phyloP scores from a whole-genome alignment of 345 rosid species.

The Citrus sp. region DNA sequence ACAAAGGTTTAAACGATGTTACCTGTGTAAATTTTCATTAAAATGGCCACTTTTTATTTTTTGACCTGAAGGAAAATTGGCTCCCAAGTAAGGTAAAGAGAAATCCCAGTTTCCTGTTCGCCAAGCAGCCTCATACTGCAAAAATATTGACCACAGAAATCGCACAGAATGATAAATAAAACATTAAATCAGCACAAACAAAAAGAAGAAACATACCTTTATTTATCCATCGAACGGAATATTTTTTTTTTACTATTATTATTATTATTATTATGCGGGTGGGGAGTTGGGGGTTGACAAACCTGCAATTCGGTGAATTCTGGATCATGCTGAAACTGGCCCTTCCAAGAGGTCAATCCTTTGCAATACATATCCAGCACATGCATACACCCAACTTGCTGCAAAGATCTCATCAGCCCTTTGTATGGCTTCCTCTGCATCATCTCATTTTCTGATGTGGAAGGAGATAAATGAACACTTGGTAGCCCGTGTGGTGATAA shows the following conservation, averaged over 20 bases:
- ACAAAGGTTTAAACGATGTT: slow-evolving; percentile 12
- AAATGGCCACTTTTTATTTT: slow-evolving; percentile 47
- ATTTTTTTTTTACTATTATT: too few relatives aligned
- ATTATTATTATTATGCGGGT: not conserved
- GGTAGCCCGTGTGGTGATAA: slow-evolving; percentile 29
- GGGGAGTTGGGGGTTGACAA: not conserved
- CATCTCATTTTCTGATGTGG: slow-evolving; percentile 41
- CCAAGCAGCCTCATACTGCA: slow-evolving; percentile 99
- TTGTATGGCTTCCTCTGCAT: slow-evolving; percentile 66
- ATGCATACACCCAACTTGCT: slow-evolving; percentile 90
- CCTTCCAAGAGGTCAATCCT: slow-evolving; percentile 72
- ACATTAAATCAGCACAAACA: not conserved
- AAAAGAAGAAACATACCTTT: not conserved
- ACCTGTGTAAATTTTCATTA: slow-evolving; percentile 87
- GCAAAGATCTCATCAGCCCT: slow-evolving; percentile 88
- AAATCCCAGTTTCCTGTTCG: slow-evolving; percentile 98
- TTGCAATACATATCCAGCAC: slow-evolving; percentile 83
- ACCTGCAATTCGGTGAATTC: slow-evolving; percentile 95
- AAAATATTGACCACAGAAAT: slow-evolving; percentile 1
- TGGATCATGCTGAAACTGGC: slow-evolving; percentile 62
- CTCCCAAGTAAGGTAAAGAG: slow-evolving; percentile 51
- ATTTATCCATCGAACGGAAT: not conserved
- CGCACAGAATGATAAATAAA: not conserved
- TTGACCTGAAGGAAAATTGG: slow-evolving; percentile 42
- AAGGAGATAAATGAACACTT: slow-evolving; percentile 22